Evolutionary conservation across 805 yeast species (phyloP).

Genomic region (Ogataea siamensis): DNA sequence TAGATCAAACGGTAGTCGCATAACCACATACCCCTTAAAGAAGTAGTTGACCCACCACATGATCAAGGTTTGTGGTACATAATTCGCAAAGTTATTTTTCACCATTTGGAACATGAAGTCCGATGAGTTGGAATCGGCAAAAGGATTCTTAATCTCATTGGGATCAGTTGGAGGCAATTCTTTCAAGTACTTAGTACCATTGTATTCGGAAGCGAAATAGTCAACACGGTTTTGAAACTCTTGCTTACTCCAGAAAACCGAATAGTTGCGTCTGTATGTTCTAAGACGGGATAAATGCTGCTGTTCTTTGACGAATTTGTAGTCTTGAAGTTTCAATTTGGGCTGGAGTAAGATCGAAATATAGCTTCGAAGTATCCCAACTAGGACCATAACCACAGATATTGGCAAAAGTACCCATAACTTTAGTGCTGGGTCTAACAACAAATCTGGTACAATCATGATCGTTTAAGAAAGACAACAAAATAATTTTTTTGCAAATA

Average conservation of each 20-base stretch:
- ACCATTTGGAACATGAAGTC: constrained; percentile 76
- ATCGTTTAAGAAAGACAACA: constrained; percentile 13
- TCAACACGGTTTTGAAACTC: constrained; percentile 58
- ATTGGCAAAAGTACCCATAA: constrained; percentile 93
- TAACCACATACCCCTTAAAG: constrained; percentile 85
- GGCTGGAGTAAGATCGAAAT: constrained; percentile 61
- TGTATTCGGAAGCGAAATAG: constrained; percentile 43
- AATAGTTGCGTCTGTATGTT: constrained; percentile 53
- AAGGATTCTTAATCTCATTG: constrained; percentile 51
- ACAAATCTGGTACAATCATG: constrained; percentile 45
- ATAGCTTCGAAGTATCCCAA: constrained; percentile 75
- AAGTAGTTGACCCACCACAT: constrained; percentile 97
- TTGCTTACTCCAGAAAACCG: constrained; percentile 41
- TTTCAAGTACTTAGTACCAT: constrained; percentile 51
- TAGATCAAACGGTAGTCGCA: constrained; percentile 88
- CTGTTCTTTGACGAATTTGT: constrained; percentile 54
- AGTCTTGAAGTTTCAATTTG: constrained; percentile 50
- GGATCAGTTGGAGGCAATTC: constrained; percentile 39
- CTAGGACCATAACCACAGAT: constrained; percentile 82
- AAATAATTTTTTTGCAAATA: constrained; percentile 1
- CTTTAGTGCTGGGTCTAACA: constrained; percentile 77
- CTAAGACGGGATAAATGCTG: constrained; percentile 61
- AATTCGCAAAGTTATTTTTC: constrained; percentile 77
- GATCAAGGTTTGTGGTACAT: constrained; percentile 86
- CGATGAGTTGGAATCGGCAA: constrained; percentile 66